A percentile compares a stretch with the other conserved stretches of the same genome.
These are phyloP conservation scores for Globisporangium lucens DNA, from an alignment of 352 stramenopile species.

Conservation along the genomic window DNA sequence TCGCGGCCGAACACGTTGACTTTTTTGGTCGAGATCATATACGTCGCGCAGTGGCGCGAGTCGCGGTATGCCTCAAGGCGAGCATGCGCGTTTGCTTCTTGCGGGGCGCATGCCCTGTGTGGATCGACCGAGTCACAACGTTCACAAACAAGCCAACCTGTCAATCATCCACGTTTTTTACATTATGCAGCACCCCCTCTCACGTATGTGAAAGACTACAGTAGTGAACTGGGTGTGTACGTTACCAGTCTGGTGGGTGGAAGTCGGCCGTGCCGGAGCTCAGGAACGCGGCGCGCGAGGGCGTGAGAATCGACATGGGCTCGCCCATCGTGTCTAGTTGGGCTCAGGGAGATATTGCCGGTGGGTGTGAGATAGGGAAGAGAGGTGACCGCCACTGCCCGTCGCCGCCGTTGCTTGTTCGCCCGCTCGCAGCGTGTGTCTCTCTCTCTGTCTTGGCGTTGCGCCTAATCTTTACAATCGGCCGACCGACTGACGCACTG, in stretches of 20 bases:
- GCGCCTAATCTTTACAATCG: conserved; percentile 7
- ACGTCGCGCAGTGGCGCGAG: conserved; percentile 75
- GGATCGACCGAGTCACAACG: not conserved
- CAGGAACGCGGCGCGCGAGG: conserved; percentile 70
- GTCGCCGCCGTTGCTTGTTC: not conserved
- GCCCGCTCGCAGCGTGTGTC: not conserved
- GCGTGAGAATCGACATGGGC: conserved; percentile 38
- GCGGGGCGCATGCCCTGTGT: conserved; percentile 56
- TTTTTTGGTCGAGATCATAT: conserved; percentile 81
- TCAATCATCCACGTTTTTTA: not conserved
- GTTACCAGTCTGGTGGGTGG: conserved; percentile 71
- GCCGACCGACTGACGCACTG: conserved; percentile 1
- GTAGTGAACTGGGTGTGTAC: not conserved
- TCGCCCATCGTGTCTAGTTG: conserved; percentile 14
- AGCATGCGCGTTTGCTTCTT: conserved; percentile 66
- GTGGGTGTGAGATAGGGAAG: not conserved
- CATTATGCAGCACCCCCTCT: not conserved
- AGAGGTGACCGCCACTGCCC: not conserved
- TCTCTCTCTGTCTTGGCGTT: not conserved
- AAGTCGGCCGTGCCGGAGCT: conserved; percentile 75
- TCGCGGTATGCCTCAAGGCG: conserved; percentile 75
- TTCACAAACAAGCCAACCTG: not conserved
- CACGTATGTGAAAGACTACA: not conserved
- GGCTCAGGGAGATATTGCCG: not conserved
- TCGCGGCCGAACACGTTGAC: conserved; percentile 85